Base-by-base conservation (phyloP, 2,329 filamentous ascomycete species). In the Moelleriella libera region DNA sequence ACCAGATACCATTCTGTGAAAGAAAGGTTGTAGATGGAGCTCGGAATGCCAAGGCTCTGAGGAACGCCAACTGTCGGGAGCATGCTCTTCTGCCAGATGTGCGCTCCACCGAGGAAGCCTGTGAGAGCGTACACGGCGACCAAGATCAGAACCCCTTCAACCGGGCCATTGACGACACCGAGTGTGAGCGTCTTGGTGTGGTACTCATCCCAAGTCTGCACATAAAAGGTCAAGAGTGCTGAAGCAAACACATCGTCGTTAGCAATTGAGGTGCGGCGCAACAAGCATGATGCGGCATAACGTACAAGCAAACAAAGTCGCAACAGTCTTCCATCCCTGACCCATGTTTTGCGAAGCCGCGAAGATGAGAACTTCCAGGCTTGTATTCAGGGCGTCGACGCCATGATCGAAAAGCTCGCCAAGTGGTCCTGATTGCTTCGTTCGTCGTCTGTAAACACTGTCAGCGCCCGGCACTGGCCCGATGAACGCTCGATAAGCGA, bases 131-230 rank as follows among this genome's bases (percentile, higher is more conserved):
- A 97, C 50, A 98, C 81, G 48, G 76, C 62, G 57, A 87, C 83
- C 21, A 98, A 75, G 41, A 87, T 88, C 44, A 97, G 68, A 48
- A 98, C 83, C 46, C 92, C 92, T 67, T 98, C 92, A 39, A 98
- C 92, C 4, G 92, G 92, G 0, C 92, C 92, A 53, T 90, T 96
- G 54, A 98, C 75, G 52, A 97, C 70, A 50, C 92, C 92, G 5
- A 98, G 78, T 1, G 88, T 96, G 44, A 98, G 77, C 3, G 89
- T 92, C 65, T 96, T 89, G 46, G 92, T 98, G 68, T 97, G 90
- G 68, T 97, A 98, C 64, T 97, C 92, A 61, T 98, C 92, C 92
- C 92, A 98, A 34, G 92, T 97, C 64, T 97, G 92, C 41, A 97
- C 84, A 65, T 97, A 97, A 66, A 98, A 98, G n/a, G 92, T 96